phyloP scores from a whole-genome alignment of 1,139 yeast species.

The Debaryomycetaceae sp. region DNA sequence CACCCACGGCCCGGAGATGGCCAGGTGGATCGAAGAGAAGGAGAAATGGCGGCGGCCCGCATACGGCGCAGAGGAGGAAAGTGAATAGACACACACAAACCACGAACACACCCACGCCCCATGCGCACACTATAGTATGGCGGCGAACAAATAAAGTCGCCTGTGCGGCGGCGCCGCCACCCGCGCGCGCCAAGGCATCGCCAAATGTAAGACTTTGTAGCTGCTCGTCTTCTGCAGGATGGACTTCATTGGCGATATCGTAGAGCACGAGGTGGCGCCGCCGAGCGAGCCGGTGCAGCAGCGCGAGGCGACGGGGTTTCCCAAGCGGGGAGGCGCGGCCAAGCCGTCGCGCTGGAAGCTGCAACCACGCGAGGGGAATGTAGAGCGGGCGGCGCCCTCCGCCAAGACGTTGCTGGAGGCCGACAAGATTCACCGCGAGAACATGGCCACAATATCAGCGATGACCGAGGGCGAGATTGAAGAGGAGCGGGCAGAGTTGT shows the following conservation, averaged over 20 bases:
- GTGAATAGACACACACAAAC: too few relatives aligned
- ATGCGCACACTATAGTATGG: too few relatives aligned
- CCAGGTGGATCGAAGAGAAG: too few relatives aligned
- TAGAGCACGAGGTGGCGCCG: slow-evolving; percentile 54
- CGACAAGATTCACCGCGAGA: slow-evolving; percentile 74
- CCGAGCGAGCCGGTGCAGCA: slow-evolving; percentile 29
- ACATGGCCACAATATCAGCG: slow-evolving; percentile 52
- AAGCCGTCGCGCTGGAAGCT: slow-evolving; percentile 24
- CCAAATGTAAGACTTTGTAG: too few relatives aligned
- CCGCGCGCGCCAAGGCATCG: too few relatives aligned
- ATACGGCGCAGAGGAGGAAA: too few relatives aligned
- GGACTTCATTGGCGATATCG: slow-evolving; percentile 75
- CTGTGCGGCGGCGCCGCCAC: too few relatives aligned
- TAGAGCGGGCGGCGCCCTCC: not conserved
- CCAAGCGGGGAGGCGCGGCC: slow-evolving; percentile 25
- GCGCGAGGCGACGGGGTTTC: slow-evolving; percentile 35
- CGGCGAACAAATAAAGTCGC: too few relatives aligned
- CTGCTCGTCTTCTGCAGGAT: too few relatives aligned
- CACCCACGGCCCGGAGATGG: not conserved
- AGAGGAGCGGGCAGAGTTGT: slow-evolving; percentile 61
- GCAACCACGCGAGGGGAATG: slow-evolving; percentile 1
- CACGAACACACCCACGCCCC: too few relatives aligned
- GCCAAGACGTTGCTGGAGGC: slow-evolving; percentile 43
- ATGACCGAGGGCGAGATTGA: slow-evolving; percentile 69
- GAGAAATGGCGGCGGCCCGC: too few relatives aligned